phyloP scores from a whole-genome alignment of 352 stramenopile species.

The Phytopythium ostracodes region DNA sequence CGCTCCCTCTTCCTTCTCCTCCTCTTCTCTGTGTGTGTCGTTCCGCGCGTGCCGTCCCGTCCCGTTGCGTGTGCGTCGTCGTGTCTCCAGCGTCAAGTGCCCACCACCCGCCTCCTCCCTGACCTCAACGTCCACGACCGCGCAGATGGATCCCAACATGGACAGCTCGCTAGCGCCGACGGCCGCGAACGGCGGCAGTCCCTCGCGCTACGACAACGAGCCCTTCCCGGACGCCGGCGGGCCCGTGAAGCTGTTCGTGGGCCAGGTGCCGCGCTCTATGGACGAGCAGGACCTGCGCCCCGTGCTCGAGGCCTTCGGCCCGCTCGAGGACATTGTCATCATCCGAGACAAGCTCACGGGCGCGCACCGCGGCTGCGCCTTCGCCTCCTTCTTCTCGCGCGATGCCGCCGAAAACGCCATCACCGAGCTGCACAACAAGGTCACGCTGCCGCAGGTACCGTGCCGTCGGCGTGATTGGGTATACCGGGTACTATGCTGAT shows the following conservation, averaged over 20 bases:
- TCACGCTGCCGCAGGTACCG: conserved; percentile 64
- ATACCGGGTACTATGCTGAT: not conserved
- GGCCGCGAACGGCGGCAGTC: not conserved
- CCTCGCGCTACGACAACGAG: not conserved
- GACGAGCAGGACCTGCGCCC: conserved; percentile 82
- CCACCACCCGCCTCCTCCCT: not conserved
- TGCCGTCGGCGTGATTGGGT: not conserved
- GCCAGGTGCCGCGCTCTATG: conserved; percentile 87
- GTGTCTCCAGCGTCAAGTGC: not conserved
- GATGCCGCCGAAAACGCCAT: conserved; percentile 77
- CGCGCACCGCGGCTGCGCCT: conserved; percentile 84
- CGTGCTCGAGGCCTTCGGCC: conserved; percentile 83
- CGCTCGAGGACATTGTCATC: conserved; percentile 85
- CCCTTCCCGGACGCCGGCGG: conserved; percentile 13
- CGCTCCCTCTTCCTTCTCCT: not conserved
- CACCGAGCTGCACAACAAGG: conserved; percentile 86
- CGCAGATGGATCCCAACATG: conserved; percentile 2
- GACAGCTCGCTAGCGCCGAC: not conserved
- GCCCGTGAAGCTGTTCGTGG: conserved; percentile 80
- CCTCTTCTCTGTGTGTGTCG: conserved; percentile 2
- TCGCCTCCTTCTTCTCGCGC: conserved; percentile 80
- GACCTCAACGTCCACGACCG: not conserved
- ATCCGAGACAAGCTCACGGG: conserved; percentile 91
- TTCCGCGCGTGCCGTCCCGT: conserved; percentile 4
- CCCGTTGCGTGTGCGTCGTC: conserved; percentile 2